Evolutionary conservation across 345 rosid species (phyloP), one percentile per base, ranked within the genome.

Genomic region (Streptanthus diversifolius): DNA sequence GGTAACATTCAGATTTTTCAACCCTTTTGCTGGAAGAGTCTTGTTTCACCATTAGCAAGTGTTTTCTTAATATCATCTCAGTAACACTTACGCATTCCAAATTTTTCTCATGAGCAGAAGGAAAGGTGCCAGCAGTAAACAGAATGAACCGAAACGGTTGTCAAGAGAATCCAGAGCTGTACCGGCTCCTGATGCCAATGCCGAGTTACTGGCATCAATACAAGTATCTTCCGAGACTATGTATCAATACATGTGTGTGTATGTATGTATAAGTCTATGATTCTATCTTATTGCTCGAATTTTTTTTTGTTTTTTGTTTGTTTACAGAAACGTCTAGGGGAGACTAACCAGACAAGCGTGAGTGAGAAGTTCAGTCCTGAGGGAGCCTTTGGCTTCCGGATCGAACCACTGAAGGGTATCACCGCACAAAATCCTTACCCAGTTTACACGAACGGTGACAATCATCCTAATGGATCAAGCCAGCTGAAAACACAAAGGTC

Each of bases 121-220:
- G 48, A 83, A 66, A 80, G 85, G 73, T 63, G 57, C 73, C 1
- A 77, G 70, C 63, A 75, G 81, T 55, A 85, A 85, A 51, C 80
- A 67, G 35, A 83, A 85, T 18, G 84, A 87, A 59, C 70, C 65
- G 1, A 80, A 59, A 71, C 82, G 67, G 56, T 54, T 60, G 17
- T 65, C 79, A 6, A 80, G 70, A 80, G 85, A 77, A 70, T 72
- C 90, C 57, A 84, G 37, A 80, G 86, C 83, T 40, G 77, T 80
- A 37, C 83, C 90, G n/a, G 87, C 83, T 40, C 84, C 87, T 8
- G 77, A 80, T 73, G 81, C 85, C 53, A 85, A 82, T 76, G 82
- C 82, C 3, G 91, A 87, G 76, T 62, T 82, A 71, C 80, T 72
- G 25, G 19, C 80, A 71, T 82, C 87, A 48, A 73, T 83, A 63